Evolutionary conservation across 345 rosid genomes (phyloP).

Genomic region (Salix arbutifolia): DNA sequence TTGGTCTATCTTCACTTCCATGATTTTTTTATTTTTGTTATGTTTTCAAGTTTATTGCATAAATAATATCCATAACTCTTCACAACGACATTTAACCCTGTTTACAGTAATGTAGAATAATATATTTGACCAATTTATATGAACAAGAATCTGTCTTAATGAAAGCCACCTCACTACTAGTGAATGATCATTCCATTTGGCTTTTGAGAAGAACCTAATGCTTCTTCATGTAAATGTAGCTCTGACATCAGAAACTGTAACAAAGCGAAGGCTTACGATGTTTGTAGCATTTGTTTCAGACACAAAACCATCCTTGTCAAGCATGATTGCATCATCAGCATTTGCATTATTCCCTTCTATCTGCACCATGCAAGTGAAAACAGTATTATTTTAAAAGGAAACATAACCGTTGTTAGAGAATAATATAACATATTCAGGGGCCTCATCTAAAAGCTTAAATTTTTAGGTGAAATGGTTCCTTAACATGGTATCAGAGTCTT

Average conservation of each 20-base stretch:
- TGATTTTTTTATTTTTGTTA: too few species aligned
- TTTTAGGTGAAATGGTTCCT: too few species aligned
- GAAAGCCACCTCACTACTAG: neutral
- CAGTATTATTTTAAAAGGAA: neutral
- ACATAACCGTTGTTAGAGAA: neutral
- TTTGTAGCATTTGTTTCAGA: conserved; percentile 95
- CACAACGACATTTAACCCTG: neutral
- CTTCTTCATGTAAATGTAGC: neutral
- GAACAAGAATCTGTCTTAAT: neutral
- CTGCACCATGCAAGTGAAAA: conserved; percentile 35
- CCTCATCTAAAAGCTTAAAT: too few species aligned
- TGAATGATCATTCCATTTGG: neutral
- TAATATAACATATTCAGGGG: too few species aligned
- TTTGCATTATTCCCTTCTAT: conserved; percentile 76
- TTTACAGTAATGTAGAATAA: neutral
- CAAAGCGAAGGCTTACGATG: conserved; percentile 49
- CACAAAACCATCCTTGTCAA: conserved; percentile 86
- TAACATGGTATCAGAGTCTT: too few species aligned
- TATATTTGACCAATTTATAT: neutral
- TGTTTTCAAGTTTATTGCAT: neutral
- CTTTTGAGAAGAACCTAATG: neutral
- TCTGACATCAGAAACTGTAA: neutral
- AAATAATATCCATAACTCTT: neutral
- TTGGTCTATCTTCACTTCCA: too few species aligned
- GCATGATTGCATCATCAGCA: conserved; percentile 82